phyloP scores from a whole-genome alignment of 1,284 basidiomycete genomes.

The Apiotrichum porosum region DNA sequence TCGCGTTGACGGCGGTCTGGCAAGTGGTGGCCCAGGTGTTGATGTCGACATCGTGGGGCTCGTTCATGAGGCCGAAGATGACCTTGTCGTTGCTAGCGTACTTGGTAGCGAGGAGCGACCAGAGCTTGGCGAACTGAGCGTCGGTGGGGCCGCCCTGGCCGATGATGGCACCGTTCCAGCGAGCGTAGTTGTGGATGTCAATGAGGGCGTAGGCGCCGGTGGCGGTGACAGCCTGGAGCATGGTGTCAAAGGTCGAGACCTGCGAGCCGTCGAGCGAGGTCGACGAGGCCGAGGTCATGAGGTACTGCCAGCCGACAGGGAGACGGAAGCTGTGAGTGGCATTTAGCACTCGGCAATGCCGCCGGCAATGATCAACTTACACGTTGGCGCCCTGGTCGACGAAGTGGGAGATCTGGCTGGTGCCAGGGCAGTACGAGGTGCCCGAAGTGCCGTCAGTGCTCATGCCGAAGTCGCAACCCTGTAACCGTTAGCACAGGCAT shows the following conservation, averaged over 20 bases:
- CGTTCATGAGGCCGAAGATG: slow-evolving; percentile 49
- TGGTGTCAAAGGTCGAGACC: slow-evolving; percentile 50
- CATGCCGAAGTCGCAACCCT: slow-evolving; percentile 41
- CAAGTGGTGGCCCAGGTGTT: slow-evolving; percentile 28
- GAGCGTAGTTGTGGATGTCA: slow-evolving; percentile 51
- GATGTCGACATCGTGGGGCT: slow-evolving; percentile 45
- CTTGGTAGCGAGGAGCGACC: slow-evolving; percentile 56
- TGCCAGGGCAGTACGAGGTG: slow-evolving; percentile 47
- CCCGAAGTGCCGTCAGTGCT: slow-evolving; percentile 24
- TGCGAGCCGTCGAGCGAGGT: slow-evolving; percentile 50
- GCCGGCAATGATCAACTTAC: slow-evolving; percentile 13
- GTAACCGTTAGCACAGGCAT: too few species aligned
- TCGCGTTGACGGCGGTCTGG: slow-evolving; percentile 44
- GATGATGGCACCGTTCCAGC: slow-evolving; percentile 50
- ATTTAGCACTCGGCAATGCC: too few species aligned
- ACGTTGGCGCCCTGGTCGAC: slow-evolving; percentile 39
- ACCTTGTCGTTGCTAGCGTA: slow-evolving; percentile 54
- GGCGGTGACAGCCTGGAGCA: slow-evolving; percentile 54
- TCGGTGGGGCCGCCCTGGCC: slow-evolving; percentile 58
- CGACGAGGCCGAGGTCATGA: slow-evolving; percentile 51
- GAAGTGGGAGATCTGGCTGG: slow-evolving; percentile 59
- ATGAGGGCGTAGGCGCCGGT: slow-evolving; percentile 56
- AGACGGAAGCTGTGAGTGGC: slow-evolving; percentile 44
- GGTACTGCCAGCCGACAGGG: slow-evolving; percentile 58
- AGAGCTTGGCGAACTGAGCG: slow-evolving; percentile 55